Evolutionary conservation across 352 stramenopile genomes (phyloP), one percentile per base, ranked within the genome.

Genomic region (Phytophthora pseudosyringae): DNA sequence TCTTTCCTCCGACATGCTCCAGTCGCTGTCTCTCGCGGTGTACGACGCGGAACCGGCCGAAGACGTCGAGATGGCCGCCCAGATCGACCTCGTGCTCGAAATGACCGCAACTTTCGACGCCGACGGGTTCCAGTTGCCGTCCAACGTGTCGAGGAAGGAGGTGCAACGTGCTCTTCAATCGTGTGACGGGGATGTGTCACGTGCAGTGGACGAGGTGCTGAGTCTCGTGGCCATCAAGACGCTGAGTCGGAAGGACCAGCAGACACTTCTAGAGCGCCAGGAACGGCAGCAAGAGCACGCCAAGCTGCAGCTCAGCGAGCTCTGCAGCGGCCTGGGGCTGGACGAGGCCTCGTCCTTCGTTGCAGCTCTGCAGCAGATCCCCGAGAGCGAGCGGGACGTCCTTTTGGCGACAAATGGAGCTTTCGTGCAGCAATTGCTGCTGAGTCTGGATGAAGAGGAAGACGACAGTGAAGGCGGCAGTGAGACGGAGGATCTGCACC

Each of bases 391-490:
- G 41, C 64, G 67, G 7, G 62, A 82, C 41, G 71, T 71, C 3
- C 56, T 87, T 6, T 55, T 90, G 6, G 65, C 67, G 11, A 73
- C 67, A 1, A 72, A 90, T 40, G 81, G 83, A 47, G 77, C 72
- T 0, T 92, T 90, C 35, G 73, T 92, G 29, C 81, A 93, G 69
- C 81, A 84, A 26, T 49, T 93, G 21, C 54, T 91, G 43, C 61
- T 88, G n/a, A 63, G 69, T 56, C 46, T 90, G 18, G 81, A 90
- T 26, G 69, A 85, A n/a, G 75, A 85, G 3, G 68, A 81, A 4
- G 55, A 68, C n/a, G 65, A 78, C 5, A 54, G 54, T 21, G 61
- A 77, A 0, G 41, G 73, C 1, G 67, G 47, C 5, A 68, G 43
- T 35, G 56, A 75, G 2, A 59, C 72, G 0, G 78, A 89, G 15